phyloP scores from a whole-genome alignment of 2,329 filamentous ascomycete species.

The Aspergillus melleus region DNA sequence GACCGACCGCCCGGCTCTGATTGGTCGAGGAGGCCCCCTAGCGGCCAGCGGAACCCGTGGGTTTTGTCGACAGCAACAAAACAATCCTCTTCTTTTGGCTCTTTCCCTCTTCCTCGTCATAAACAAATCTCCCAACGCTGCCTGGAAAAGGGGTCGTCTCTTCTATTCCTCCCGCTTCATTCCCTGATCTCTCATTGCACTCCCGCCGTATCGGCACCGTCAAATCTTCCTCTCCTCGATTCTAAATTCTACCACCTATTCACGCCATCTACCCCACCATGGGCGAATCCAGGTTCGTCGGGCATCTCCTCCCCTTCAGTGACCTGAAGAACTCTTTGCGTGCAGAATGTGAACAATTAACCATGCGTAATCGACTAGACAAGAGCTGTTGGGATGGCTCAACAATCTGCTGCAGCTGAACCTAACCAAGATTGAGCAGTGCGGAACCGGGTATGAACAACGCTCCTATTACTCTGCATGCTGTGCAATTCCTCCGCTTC shows the following conservation, averaged over 20 bases:
- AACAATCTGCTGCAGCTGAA: constrained; percentile 98
- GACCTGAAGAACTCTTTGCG: constrained; percentile 13
- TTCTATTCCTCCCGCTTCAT: constrained; percentile 5
- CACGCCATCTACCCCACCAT: constrained; percentile 47
- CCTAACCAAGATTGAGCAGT: constrained; percentile 98
- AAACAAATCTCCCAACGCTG: constrained; percentile 12
- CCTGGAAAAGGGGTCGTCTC: constrained; percentile 1
- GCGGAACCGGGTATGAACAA: constrained; percentile 81
- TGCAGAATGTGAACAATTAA: constrained; percentile 1
- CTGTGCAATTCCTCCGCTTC: background rate
- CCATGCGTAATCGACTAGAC: constrained; percentile 56
- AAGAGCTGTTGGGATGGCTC: constrained; percentile 94
- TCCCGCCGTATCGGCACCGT: background rate
- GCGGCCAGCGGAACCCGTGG: constrained; percentile 23
- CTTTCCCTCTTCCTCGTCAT: constrained; percentile 16
- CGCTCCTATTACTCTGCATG: constrained; percentile 9
- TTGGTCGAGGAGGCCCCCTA: constrained; percentile 20
- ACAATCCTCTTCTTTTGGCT: constrained; percentile 15
- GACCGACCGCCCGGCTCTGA: constrained; percentile 8
- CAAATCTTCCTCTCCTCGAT: background rate
- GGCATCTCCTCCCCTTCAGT: constrained; percentile 17
- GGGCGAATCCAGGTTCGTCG: constrained; percentile 63
- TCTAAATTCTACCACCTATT: constrained; percentile 5
- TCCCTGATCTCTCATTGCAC: background rate
- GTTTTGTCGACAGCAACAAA: constrained; percentile 29